Base-by-base conservation (phyloP, 106 monocot genomes). In the Acanthochlamys bracteata region DNA sequence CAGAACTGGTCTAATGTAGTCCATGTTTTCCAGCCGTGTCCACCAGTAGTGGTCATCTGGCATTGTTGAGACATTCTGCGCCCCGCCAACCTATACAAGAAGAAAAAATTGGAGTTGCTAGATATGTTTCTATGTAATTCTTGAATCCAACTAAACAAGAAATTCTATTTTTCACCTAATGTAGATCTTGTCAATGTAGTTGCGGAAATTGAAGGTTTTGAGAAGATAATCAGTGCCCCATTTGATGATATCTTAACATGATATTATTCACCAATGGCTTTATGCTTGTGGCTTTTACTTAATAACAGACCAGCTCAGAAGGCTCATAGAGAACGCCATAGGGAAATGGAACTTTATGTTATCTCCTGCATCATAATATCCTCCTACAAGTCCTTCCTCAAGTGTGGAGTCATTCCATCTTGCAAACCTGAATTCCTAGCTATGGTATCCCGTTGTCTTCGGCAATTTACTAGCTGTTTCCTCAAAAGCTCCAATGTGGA, bases 261-360 rank as follows among this genome's bases (percentile, higher is more conserved):
- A 11, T 91, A 80, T 59, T 91, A 88, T 70, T 98, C 96, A 7
- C 88, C 91, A 4, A 88, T 59, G 11, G 73, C 78, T 51, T 81
- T 83, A 74, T 85, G 91, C 56, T 98, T 98, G 49, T 12, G 15
- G 49, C 43, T 74, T 71, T 42, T 98, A 98, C 63, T 98, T 91
- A 17, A 91, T 74, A 26, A 83, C 91, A 0, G 96, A 88, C 91
- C 96, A 98, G 63, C 96, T 98, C 12, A 98, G 70, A 14, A 98
- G 46, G 0, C 80, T 79, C 91, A 98, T 91, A 21, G 91, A 91
- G 77, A 88, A 98, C n/a, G 96, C 91, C 88, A 98, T 81, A 2
- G 96, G 96, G 61, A 91, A 98, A 59, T 98, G 80, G 79, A 91
- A 98, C 72, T 98, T 98, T 25, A 98, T 98, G 69, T 91, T 98